Percentiles rank a stretch among this genome's conserved stretches.
Conservation (phyloP, 495 filamentous ascomycete genomes). For the Glonium stellatum region DNA sequence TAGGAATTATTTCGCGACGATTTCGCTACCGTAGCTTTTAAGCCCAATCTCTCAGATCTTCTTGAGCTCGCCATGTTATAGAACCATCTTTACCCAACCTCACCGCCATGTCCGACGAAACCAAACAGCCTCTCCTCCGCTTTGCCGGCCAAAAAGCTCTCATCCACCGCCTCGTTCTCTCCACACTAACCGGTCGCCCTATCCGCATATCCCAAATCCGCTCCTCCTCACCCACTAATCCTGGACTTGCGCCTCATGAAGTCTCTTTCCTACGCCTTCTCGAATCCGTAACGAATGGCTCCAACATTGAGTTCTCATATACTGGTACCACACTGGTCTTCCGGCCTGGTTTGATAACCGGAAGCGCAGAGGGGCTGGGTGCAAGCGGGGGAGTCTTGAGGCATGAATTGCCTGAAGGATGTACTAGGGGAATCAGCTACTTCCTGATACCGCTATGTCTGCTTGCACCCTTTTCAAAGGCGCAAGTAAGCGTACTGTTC, state of each 20-base stretch:
- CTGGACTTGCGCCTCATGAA: conserved; percentile 86
- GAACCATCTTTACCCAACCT: too few relatives aligned
- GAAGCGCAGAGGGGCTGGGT: conserved; percentile 59
- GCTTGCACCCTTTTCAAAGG: conserved; percentile 88
- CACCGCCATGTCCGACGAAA: conserved; percentile 17
- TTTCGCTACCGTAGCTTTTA: too few relatives aligned
- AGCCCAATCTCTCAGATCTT: too few relatives aligned
- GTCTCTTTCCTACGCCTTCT: conserved; percentile 93
- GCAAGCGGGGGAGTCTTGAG: conserved; percentile 64
- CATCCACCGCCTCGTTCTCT: conserved; percentile 74
- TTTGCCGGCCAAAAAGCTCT: conserved; percentile 82
- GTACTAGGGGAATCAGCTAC: conserved; percentile 72
- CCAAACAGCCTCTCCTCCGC: conserved; percentile 43
- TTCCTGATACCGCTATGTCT: conserved; percentile 85
- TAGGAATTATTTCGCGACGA: too few relatives aligned
- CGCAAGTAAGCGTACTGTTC: conserved; percentile 78
- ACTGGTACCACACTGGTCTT: conserved; percentile 89
- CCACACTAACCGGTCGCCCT: conserved; percentile 83
- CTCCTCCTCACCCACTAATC: conserved; percentile 68
- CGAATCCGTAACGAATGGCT: conserved; percentile 92
- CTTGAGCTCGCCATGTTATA: too few relatives aligned
- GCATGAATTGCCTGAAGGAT: conserved; percentile 68
- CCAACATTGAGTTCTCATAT: conserved; percentile 86
- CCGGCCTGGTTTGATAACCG: conserved; percentile 85
- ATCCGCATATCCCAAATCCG: conserved; percentile 92